Percentiles rank a stretch among this genome's conserved stretches.
phyloP scores from a whole-genome alignment of 441 rosid genomes.

The Macaranga tanarius region DNA sequence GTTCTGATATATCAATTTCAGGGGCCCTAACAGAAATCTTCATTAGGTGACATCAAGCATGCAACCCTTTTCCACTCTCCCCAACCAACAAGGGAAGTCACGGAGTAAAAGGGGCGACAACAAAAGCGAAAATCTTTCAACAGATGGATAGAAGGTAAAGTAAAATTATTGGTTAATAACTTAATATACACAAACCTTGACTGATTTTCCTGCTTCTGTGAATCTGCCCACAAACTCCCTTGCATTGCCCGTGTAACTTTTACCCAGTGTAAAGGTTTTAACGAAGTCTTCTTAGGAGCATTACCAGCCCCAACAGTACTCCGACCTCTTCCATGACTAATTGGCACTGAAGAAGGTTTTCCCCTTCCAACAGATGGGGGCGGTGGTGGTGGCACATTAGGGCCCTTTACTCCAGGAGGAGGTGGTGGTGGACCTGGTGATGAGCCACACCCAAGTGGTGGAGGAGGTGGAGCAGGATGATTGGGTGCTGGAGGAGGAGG shows the following conservation, averaged over 20 bases:
- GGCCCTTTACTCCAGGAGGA: constrained; percentile 50
- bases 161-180: constrained; percentile 2
- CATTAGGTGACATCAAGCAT: constrained; percentile 15
- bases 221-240: constrained; percentile 99
- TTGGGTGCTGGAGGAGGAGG: constrained; percentile 58
- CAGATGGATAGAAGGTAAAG: not conserved
- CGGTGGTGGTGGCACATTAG: constrained; percentile 69
- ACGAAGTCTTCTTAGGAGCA: constrained; percentile 62
- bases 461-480: constrained; percentile 29
- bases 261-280: constrained; percentile 95
- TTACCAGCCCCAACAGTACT: constrained; percentile 40
- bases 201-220: constrained; percentile 71
- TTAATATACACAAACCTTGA: constrained; percentile 54
- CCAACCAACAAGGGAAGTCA: not conserved
- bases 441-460: constrained; percentile 32
- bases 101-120: constrained; percentile 7
- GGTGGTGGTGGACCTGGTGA: constrained; percentile 55
- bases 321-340: constrained; percentile 57
- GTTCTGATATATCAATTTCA: constrained; percentile 97
- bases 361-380: constrained; percentile 70
- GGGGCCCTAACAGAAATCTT: constrained; percentile 71
- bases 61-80: constrained; percentile 1
- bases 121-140: not conserved
- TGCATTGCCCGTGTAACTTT: constrained; percentile 90
- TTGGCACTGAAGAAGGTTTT: constrained; percentile 42